Evolutionary conservation across 257 asterid species (phyloP).

Genomic region (Ajuga chamaepitys): DNA sequence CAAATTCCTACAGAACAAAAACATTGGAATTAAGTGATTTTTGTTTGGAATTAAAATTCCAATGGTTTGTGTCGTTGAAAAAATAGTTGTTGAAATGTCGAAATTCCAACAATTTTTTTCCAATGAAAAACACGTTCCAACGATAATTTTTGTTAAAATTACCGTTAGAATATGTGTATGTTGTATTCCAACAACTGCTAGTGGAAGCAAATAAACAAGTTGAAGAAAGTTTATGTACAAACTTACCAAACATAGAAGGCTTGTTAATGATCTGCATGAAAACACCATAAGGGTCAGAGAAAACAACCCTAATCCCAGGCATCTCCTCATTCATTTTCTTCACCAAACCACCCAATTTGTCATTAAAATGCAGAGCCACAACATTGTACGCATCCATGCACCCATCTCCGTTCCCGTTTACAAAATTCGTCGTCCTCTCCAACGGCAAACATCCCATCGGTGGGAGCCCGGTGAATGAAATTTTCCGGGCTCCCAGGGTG

Average conservation of each 20-base stretch:
- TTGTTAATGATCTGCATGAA: constrained; percentile 41
- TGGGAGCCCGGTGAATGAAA: constrained; percentile 63
- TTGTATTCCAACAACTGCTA: too few species aligned
- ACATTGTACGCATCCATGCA: constrained; percentile 61
- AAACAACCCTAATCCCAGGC: constrained; percentile 45
- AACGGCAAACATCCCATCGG: constrained; percentile 94
- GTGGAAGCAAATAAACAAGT: background rate
- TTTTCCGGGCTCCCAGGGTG: constrained; percentile 59
- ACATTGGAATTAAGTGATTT: too few species aligned
- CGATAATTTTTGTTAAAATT: too few species aligned
- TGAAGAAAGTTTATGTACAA: background rate
- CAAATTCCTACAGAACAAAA: too few species aligned
- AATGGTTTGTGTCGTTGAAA: too few species aligned
- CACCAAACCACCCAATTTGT: constrained; percentile 33
- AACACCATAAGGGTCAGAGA: constrained; percentile 49
- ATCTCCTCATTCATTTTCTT: constrained; percentile 47
- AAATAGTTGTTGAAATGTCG: too few species aligned
- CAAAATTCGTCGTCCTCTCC: constrained; percentile 61
- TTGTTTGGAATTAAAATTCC: too few species aligned
- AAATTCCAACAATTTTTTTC: too few species aligned
- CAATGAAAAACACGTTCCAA: too few species aligned
- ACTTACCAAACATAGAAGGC: constrained; percentile 63
- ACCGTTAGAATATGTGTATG: too few species aligned
- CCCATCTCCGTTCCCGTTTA: constrained; percentile 54
- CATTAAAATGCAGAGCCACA: constrained; percentile 54